These are phyloP conservation scores for Colletotrichum sp. DNA, from an alignment of 2,329 filamentous ascomycete species.

Conservation along the genomic window DNA sequence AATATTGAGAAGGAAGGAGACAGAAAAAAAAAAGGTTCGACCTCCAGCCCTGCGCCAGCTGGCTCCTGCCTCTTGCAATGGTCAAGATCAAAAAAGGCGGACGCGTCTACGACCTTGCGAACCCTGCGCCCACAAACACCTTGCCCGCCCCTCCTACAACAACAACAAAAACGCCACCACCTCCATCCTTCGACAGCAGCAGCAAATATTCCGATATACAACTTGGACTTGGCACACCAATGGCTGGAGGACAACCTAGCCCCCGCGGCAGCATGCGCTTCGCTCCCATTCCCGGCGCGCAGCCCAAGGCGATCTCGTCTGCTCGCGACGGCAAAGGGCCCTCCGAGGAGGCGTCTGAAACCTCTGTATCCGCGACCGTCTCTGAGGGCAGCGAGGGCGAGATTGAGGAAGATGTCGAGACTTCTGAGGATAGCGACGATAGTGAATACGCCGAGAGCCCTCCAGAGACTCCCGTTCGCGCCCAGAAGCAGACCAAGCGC, in stretches of 20 bases:
- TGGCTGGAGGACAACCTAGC: neutral
- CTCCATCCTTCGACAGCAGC: neutral
- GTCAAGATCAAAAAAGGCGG: neutral
- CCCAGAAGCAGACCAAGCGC: neutral
- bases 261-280: neutral
- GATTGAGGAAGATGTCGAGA: neutral
- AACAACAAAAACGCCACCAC: neutral
- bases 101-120: neutral
- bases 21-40: neutral
- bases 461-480: neutral
- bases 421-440: neutral
- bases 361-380: neutral
- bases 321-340: neutral
- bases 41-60: neutral
- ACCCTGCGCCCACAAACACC: neutral
- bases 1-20: neutral
- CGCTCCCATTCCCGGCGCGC: neutral
- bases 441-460: neutral
- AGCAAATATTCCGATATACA: neutral
- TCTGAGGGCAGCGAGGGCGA: neutral
- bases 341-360: neutral
- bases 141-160: neutral
- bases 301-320: neutral
- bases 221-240: neutral
- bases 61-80: neutral